phyloP scores from a whole-genome alignment of 2,329 filamentous ascomycete species.

The Fusarium sp. region DNA sequence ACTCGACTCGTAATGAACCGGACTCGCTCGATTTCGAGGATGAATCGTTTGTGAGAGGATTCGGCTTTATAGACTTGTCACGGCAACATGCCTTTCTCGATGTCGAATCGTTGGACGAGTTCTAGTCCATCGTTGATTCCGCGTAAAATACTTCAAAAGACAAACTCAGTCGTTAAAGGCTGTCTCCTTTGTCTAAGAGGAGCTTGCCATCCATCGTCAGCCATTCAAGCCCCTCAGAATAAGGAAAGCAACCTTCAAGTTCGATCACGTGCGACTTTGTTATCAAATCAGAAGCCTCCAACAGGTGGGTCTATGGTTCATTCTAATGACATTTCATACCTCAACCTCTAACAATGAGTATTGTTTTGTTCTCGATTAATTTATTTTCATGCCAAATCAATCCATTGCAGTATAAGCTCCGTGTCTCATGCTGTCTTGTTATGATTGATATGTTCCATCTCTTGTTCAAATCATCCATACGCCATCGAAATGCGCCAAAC shows the following conservation, averaged over 20 bases:
- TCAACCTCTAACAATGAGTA: conserved; percentile 21
- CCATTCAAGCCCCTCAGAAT: conserved; percentile 45
- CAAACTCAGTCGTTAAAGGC: conserved; percentile 35
- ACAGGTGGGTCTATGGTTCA: conserved; percentile 35
- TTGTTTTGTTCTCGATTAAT: not conserved
- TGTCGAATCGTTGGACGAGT: conserved; percentile 13
- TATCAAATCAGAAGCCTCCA: conserved; percentile 38
- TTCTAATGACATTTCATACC: conserved; percentile 29
- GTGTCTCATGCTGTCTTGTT: not conserved
- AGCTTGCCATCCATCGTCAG: conserved; percentile 41
- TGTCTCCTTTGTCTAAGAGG: conserved; percentile 34
- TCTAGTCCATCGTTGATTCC: conserved; percentile 32
- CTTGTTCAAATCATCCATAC: not conserved
- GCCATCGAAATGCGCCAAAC: conserved; percentile 13
- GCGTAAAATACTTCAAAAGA: conserved; percentile 18
- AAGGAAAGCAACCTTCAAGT: conserved; percentile 38
- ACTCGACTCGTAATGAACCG: conserved; percentile 10
- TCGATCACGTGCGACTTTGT: conserved; percentile 40
- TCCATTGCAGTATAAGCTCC: not conserved
- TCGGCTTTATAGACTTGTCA: conserved; percentile 20
- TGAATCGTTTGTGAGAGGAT: conserved; percentile 27
- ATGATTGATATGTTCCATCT: not conserved
- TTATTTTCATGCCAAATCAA: not conserved
- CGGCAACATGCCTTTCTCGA: conserved; percentile 9
- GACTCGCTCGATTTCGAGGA: conserved; percentile 14